A percentile compares a stretch with the other conserved stretches of the same genome.
phyloP scores from a whole-genome alignment of 768 basidiomycete genomes.

The Paxillus involutus region DNA sequence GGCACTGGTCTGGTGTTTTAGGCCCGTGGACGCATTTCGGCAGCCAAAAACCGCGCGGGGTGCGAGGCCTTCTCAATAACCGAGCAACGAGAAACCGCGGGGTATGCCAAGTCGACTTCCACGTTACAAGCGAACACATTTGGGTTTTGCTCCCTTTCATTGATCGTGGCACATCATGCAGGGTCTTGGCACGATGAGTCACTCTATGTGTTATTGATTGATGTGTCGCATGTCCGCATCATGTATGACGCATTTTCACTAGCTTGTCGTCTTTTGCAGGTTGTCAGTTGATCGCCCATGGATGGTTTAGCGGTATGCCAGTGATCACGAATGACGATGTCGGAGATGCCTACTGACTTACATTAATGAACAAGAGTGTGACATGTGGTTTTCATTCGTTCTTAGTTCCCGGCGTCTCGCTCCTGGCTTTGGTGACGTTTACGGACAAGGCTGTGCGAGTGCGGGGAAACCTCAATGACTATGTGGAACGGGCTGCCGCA shows the following conservation, averaged over 20 bases:
- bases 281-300: neutral
- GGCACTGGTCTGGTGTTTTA: constrained; percentile 3
- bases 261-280: too few relatives aligned
- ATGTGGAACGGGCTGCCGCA: too few relatives aligned
- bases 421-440: neutral
- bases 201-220: neutral
- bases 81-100: constrained; percentile 19
- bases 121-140: neutral
- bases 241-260: neutral
- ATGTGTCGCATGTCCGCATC: neutral
- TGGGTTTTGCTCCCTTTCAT: constrained; percentile 3
- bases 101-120: constrained; percentile 2
- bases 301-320: neutral
- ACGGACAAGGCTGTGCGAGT: constrained; percentile 8
- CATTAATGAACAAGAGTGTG: too few relatives aligned
- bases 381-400: neutral
- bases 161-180: neutral
- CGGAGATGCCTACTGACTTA: too few relatives aligned
- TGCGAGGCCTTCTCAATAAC: constrained; percentile 18
- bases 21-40: constrained; percentile 16
- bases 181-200: neutral
- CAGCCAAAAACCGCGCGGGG: constrained; percentile 9
- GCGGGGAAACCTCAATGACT: constrained; percentile 12
- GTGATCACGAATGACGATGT: too few relatives aligned
- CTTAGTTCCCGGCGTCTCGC: neutral